Evolutionary conservation across 208 protist genomes (phyloP).

Genomic region (Trypanosoma conorhini): DNA sequence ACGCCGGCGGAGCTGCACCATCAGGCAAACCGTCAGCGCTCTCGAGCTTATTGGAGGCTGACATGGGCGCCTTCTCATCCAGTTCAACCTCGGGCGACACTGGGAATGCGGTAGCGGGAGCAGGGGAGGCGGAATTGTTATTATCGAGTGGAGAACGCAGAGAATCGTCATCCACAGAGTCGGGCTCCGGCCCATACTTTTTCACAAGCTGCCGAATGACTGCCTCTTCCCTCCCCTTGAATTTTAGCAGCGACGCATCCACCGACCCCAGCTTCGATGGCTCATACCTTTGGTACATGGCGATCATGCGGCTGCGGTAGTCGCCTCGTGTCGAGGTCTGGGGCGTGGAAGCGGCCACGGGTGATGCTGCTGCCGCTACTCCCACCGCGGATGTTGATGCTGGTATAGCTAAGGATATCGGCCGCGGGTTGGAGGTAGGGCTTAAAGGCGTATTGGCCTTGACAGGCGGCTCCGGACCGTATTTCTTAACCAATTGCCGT

Average conservation of each 20-base stretch:
- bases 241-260: constrained; percentile 57
- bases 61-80: not conserved
- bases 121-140: not conserved
- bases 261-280: constrained; percentile 66
- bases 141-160: not conserved
- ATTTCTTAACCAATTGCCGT: constrained; percentile 66
- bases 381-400: no score
- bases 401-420: no score
- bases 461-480: constrained; percentile 60
- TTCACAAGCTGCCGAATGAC: constrained; percentile 69
- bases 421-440: no score
- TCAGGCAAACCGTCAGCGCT: not conserved
- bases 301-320: constrained; percentile 61
- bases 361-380: not conserved
- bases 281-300: constrained; percentile 73
- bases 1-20: not conserved
- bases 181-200: constrained; percentile 76
- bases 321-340: constrained; percentile 3
- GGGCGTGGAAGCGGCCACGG: not conserved
- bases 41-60: not conserved
- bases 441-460: no score
- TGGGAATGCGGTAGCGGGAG: not conserved
- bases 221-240: constrained; percentile 63
- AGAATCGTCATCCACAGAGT: not conserved
- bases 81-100: not conserved